These are phyloP conservation scores for Eimeria necatrix DNA, from an alignment of 169 alveolate genomes.

Conservation along the genomic window DNA sequence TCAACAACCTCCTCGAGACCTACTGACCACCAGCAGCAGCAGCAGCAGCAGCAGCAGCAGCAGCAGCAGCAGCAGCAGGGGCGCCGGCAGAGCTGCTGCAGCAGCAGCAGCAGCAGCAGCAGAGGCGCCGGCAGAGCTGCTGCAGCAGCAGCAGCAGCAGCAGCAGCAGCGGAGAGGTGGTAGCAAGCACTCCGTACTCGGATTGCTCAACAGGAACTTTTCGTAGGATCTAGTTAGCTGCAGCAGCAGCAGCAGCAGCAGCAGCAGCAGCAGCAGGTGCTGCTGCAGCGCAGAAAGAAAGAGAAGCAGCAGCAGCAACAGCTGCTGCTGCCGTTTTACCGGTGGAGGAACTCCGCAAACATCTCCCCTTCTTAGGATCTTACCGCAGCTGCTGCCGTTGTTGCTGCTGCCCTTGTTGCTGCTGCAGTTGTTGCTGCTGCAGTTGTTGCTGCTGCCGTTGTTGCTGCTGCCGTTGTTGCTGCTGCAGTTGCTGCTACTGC, in stretches of 20 bases:
- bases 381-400: not conserved
- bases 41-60: constrained; percentile 38
- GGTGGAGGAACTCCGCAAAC: not conserved
- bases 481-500: not conserved
- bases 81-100: constrained; percentile 20
- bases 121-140: not conserved
- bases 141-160: not conserved
- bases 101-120: constrained; percentile 31
- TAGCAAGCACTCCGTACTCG: not conserved
- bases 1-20: not conserved
- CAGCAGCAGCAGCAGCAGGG: constrained; percentile 21
- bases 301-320: constrained; percentile 34
- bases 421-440: constrained; percentile 23
- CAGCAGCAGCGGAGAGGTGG: constrained; percentile 20
- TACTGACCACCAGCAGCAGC: not conserved
- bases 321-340: not conserved
- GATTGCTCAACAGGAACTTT: not conserved
- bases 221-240: not conserved
- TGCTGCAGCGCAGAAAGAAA: not conserved
- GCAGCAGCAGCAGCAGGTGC: constrained; percentile 5
- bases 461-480: not conserved
- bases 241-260: constrained; percentile 66
- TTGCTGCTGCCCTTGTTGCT: not conserved
- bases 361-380: not conserved
- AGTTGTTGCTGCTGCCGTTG: not conserved